These are phyloP conservation scores for Fusarium sp. DNA, from an alignment of 2,329 filamentous ascomycete species.

Conservation along the genomic window DNA sequence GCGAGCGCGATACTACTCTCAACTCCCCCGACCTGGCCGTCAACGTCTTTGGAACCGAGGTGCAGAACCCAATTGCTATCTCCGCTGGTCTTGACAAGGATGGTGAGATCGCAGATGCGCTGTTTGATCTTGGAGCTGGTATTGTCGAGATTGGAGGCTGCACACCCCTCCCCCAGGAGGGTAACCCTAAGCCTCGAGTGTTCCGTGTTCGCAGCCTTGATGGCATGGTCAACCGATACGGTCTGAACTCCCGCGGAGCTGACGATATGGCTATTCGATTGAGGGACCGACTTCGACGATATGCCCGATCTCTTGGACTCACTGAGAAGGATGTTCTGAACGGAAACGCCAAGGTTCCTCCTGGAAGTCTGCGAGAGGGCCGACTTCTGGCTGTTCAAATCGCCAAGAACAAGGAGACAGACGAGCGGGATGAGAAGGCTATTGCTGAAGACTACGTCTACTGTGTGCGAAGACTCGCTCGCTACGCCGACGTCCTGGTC, in stretches of 20 bases:
- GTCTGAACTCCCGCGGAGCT: slow-evolving; percentile 90
- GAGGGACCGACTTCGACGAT: slow-evolving; percentile 80
- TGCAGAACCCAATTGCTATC: slow-evolving; percentile 91
- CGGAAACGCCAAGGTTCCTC: slow-evolving; percentile 80
- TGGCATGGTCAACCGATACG: slow-evolving; percentile 94
- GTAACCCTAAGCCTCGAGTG: slow-evolving; percentile 88
- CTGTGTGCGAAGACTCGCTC: slow-evolving; percentile 83
- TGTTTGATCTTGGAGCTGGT: slow-evolving; percentile 86
- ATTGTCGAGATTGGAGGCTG: slow-evolving; percentile 93
- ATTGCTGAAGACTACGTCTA: slow-evolving; percentile 87
- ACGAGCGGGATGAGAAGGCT: slow-evolving; percentile 84
- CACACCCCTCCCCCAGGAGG: slow-evolving; percentile 86
- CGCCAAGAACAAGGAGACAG: slow-evolving; percentile 95
- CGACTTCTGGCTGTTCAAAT: slow-evolving; percentile 89
- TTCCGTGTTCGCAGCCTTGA: slow-evolving; percentile 87
- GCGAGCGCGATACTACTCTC: slow-evolving; percentile 73
- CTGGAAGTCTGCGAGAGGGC: slow-evolving; percentile 81
- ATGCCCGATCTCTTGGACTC: slow-evolving; percentile 76
- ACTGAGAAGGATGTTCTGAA: slow-evolving; percentile 80
- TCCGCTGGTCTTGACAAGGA: slow-evolving; percentile 97
- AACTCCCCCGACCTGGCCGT: slow-evolving; percentile 49
- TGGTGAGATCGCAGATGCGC: slow-evolving; percentile 84
- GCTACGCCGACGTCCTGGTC: slow-evolving; percentile 94
- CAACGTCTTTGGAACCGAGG: slow-evolving; percentile 77
- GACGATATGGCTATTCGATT: slow-evolving; percentile 85